Conservation (phyloP, 176 grass and related monocot species). For the Cocos nucifera region DNA sequence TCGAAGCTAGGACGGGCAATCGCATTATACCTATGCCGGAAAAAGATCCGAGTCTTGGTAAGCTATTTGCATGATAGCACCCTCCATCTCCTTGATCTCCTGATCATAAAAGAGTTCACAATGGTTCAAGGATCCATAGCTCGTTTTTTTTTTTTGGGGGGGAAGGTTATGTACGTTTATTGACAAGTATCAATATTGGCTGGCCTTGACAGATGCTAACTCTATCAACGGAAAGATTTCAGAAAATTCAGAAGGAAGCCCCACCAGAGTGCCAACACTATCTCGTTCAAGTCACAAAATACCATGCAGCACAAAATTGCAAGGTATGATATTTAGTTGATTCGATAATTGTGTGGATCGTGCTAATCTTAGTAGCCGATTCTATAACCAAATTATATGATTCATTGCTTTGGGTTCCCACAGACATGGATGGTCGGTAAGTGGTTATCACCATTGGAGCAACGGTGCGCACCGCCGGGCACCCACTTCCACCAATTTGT, state of each 20-base stretch:
- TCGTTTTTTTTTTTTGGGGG: too few relatives aligned
- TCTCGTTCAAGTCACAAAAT: constrained; percentile 38
- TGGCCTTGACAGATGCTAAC: constrained; percentile 36
- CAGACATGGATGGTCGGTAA: constrained; percentile 92
- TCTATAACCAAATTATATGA: neutral
- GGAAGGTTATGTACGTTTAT: too few relatives aligned
- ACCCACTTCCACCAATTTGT: constrained; percentile 99
- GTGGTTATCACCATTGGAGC: constrained; percentile 68
- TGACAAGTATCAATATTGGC: too few relatives aligned
- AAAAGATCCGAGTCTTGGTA: constrained; percentile 71
- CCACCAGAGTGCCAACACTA: constrained; percentile 17
- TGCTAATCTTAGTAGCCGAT: too few relatives aligned
- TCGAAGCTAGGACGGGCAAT: constrained; percentile 89
- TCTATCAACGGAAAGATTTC: constrained; percentile 31
- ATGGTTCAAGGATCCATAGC: too few relatives aligned
- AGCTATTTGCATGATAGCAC: neutral
- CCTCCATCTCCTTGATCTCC: too few relatives aligned
- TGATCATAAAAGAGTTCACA: too few relatives aligned
- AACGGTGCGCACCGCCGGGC: constrained; percentile 65
- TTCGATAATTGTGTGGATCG: too few relatives aligned
- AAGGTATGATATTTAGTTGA: constrained; percentile 13
- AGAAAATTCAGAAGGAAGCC: constrained; percentile 33
- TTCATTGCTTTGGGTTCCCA: neutral
- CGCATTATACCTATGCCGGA: constrained; percentile 66
- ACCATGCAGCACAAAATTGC: constrained; percentile 30